phyloP scores from a whole-genome alignment of 75 land plant genomes.

The Sequoiadendron giganteum region DNA sequence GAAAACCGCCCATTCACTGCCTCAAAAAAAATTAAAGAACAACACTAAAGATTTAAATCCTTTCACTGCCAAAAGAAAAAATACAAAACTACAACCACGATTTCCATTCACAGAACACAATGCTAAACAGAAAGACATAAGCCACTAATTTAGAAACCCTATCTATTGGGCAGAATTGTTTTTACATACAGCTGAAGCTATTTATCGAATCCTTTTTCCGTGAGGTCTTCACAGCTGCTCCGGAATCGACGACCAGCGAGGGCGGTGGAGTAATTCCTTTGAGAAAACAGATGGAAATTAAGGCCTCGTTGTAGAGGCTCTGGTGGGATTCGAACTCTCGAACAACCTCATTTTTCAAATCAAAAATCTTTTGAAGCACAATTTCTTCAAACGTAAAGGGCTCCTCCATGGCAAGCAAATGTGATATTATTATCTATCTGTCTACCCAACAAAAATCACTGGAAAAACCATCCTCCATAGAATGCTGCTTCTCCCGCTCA shows the following conservation, averaged over 20 bases:
- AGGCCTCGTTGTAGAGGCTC: conserved; percentile 25
- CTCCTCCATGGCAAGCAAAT: not conserved
- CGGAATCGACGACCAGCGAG: conserved; percentile 21
- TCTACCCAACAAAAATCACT: too few relatives aligned
- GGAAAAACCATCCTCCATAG: too few relatives aligned
- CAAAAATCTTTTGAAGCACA: conserved; percentile 42
- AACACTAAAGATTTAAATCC: not conserved
- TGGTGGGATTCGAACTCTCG: conserved; percentile 37
- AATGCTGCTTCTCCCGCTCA: too few relatives aligned
- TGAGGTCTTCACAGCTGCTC: not conserved
- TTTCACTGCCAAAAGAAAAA: not conserved
- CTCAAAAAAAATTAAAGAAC: not conserved
- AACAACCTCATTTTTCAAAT: conserved; percentile 29
- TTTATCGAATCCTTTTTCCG: not conserved
- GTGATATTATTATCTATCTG: too few relatives aligned
- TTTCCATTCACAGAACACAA: too few relatives aligned
- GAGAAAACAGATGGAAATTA: conserved; percentile 34
- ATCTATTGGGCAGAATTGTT: not conserved
- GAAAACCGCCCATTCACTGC: not conserved
- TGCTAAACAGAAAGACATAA: too few relatives aligned
- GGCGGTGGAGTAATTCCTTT: conserved; percentile 47
- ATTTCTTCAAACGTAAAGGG: conserved; percentile 29
- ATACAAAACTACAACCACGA: not conserved
- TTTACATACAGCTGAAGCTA: not conserved
- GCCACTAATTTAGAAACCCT: too few relatives aligned